Base-by-base conservation (phyloP, 768 basidiomycete species). In the Pleurotus sapidus region DNA sequence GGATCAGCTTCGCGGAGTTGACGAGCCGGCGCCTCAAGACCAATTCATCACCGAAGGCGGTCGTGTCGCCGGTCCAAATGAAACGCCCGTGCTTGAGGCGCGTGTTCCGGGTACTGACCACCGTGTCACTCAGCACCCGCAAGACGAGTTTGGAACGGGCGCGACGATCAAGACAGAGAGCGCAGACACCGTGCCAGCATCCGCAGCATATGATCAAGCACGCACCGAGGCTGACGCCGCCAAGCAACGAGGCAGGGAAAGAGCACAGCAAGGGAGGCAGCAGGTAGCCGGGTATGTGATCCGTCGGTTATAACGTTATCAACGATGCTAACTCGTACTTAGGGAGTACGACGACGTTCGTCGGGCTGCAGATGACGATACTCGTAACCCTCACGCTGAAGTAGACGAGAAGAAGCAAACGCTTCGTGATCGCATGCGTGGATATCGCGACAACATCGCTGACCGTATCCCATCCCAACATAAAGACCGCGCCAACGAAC, bases 401-500 rank as follows among this genome's bases (percentile, higher is more conserved):
- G 30, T 37, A 8, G 25, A 17, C 14, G 49, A 50, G 49, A 37
- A 50, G 24, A 50, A 34, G 51, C 51, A 40, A 11, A 9, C n/a
- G 17, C 39, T 54, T 14, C 17, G 17, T 7, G 34, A 40, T 20
- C 17, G 39, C 6, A 18, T 54, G 8, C 51, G 51, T n/a, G 51
- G 51, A 0, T 54, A 54, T 42, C 34, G 39, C 39, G 72, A 67
- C 48, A 65, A 59, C 30, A 60, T 65, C 37, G 58, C 73, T 37
- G 84, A 88, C 24, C 82, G 76, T 45, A 75, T 92, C 40, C 86
- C 90, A 0, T 80, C 87, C 48, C 79, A 89, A 61, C 87, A 90
- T 60, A 86, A 85, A 59, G 83, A 86, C 14, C 71, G 65, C 12
- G 80, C 75, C 0, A 68, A 75, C 38, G 82, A 87, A 5, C 76